Base-by-base conservation (phyloP, 345 rosid species). In the Excoecaria agallocha region DNA sequence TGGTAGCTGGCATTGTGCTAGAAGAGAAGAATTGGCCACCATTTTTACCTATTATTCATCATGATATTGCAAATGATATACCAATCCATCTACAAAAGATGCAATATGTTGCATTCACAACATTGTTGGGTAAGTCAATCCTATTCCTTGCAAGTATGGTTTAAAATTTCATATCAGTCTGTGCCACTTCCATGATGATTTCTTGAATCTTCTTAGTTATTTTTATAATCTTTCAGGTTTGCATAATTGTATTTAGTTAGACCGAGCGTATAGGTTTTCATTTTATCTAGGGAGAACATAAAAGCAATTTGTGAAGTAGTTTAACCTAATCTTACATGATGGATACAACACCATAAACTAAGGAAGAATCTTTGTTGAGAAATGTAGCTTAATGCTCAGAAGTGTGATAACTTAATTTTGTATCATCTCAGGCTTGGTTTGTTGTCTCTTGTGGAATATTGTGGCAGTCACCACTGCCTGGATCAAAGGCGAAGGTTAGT, bases 11-110 rank as follows among this genome's bases (percentile, higher is more conserved):
- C 81, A 85, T 93, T 84, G 87, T 90, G 70, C 84, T 93, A 56
- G 97, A 96, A 80, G 97, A 88, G 78, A 93, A 93, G 86, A 96
- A 96, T 57, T 96, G 97, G 97, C 99, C 99, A 1, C 93, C 94
- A 25, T 86, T 86, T 87, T 93, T 90, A 63, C 99, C 99, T 15
- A 20, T 96, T 49, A 96, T 96, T 83, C 98, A 96, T 80, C 96
- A 96, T 78, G 99, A 93, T 84, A 93, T 93, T 74, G 81, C 90
- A 72, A 90, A 86, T 73, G 98, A 96, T 84, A 96, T 93, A 83
- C 99, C 99, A 46, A 77, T 91, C 71, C 99, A 96, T 82, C 87
- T 96, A 64, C 98, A 91, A 83, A 85, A 77, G 83, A 78, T 87
- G 77, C 93, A 87, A 66, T 95, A 95, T 50, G 94, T 93, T 74